Evolutionary conservation across 495 filamentous ascomycete species (phyloP).

Genomic region (Neurospora sp.): DNA sequence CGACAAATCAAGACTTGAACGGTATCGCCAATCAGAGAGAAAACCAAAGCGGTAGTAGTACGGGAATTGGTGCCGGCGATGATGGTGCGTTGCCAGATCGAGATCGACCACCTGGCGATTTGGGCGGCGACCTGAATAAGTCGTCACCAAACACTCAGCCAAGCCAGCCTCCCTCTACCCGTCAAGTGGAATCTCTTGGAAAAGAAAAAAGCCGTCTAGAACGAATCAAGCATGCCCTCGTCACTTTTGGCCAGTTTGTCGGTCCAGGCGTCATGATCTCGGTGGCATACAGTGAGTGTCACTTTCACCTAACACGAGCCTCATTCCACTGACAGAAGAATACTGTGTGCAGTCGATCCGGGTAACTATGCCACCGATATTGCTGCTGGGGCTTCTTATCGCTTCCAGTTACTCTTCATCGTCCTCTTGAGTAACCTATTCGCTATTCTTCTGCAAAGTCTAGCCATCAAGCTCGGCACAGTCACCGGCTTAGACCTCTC

Average conservation of each 20-base stretch:
- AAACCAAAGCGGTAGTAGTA: neutral
- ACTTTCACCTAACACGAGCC: slow-evolving; percentile 14
- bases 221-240: slow-evolving; percentile 28
- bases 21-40: slow-evolving; percentile 44
- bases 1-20: slow-evolving; percentile 49
- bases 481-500: slow-evolving; percentile 77
- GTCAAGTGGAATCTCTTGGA: no score
- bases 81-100: neutral
- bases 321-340: neutral
- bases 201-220: slow-evolving; percentile 1
- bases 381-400: slow-evolving; percentile 55
- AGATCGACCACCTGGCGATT: neutral
- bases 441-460: slow-evolving; percentile 71
- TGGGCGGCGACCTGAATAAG: no score
- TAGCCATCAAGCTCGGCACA: slow-evolving; percentile 77
- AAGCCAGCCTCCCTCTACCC: neutral
- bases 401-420: slow-evolving; percentile 66
- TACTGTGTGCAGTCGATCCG: slow-evolving; percentile 51
- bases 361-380: slow-evolving; percentile 84
- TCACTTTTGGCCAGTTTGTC: slow-evolving; percentile 65
- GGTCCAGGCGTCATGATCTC: slow-evolving; percentile 81
- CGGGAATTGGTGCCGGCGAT: neutral
- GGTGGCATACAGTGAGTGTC: slow-evolving; percentile 47
- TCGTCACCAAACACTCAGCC: neutral
- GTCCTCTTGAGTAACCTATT: slow-evolving; percentile 76